phyloP scores from a whole-genome alignment of 768 basidiomycete genomes.

The Termitomyces sp. region DNA sequence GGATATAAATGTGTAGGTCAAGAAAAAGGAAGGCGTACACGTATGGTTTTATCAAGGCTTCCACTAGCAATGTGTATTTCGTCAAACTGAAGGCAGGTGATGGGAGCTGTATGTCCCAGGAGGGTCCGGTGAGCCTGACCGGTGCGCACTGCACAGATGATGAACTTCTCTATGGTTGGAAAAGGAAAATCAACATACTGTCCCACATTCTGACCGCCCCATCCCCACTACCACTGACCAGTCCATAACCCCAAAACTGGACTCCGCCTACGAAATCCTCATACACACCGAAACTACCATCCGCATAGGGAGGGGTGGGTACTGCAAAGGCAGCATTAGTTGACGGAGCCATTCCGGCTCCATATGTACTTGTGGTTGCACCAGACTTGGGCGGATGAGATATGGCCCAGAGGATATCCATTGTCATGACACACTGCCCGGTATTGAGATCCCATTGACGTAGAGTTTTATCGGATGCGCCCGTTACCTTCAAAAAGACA shows the following conservation, averaged over 20 bases:
- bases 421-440: conserved; percentile 97
- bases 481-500: conserved; percentile 71
- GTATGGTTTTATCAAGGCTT: conserved; percentile 88
- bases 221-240: conserved; percentile 96
- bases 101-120: conserved; percentile 87
- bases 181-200: conserved; percentile 56
- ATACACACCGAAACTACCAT: conserved; percentile 93
- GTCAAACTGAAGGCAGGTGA: conserved; percentile 95
- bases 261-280: conserved; percentile 97
- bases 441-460: conserved; percentile 98
- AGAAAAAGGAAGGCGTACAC: conserved; percentile 47
- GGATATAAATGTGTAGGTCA: background rate
- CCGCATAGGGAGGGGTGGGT: conserved; percentile 83
- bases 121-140: conserved; percentile 95
- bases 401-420: conserved; percentile 99
- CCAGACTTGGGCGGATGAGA: conserved; percentile 70
- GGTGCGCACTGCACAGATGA: conserved; percentile 72
- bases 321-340: conserved; percentile 69
- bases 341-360: conserved; percentile 41
- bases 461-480: conserved; percentile 96
- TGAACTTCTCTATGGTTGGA: background rate
- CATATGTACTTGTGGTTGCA: conserved; percentile 40
- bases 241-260: conserved; percentile 98
- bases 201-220: conserved; percentile 99
- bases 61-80: conserved; percentile 92